Base-by-base conservation (phyloP, 2,329 filamentous ascomycete species). In the Aspergillus sp. region DNA sequence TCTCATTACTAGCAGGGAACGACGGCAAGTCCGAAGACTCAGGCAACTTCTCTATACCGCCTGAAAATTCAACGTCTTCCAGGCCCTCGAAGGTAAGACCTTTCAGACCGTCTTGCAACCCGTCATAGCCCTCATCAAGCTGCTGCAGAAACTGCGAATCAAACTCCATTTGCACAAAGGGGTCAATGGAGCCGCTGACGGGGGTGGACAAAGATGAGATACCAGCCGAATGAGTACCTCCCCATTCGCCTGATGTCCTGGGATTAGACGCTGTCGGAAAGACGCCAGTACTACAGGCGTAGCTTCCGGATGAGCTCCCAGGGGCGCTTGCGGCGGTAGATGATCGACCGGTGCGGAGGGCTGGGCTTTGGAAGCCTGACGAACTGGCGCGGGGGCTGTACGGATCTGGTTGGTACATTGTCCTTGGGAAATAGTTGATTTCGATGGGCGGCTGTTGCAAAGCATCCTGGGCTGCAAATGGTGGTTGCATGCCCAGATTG, bases 401-500 rank as follows among this genome's bases (percentile, higher is more conserved):
- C 13, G 58, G 51, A 20, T 52, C 53, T 20, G 58, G 55, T 44
- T 53, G 55, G 48, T 57, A 59, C 12, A 59, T 30, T 17, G 53
- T 42, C 46, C 55, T 53, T 3, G 63, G 58, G 19, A 62, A 32
- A 10, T 54, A 27, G 44, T 69, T 69, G 44, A 58, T 58, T 49
- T 70, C 67, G n/a, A 59, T 53, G 7, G 67, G 66, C 13, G 66
- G 52, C 9, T 53, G 56, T 32, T 60, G 60, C 46, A 69, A 49
- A 2, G 68, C 67, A 27, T 68, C 67, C 17, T 66, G 58, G 12
- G 65, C 58, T 22, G 69, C 70, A 51, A 67, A 73, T 6, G 71
- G 72, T 2, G 70, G 68, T 44, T 69, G 64, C 61, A 74, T 68
- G 1, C 64, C 69, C 17, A 73, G 50, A 50, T 71, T 67, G 10